Conservation (phyloP, 345 rosid species). For the Stellera chamaejasme region DNA sequence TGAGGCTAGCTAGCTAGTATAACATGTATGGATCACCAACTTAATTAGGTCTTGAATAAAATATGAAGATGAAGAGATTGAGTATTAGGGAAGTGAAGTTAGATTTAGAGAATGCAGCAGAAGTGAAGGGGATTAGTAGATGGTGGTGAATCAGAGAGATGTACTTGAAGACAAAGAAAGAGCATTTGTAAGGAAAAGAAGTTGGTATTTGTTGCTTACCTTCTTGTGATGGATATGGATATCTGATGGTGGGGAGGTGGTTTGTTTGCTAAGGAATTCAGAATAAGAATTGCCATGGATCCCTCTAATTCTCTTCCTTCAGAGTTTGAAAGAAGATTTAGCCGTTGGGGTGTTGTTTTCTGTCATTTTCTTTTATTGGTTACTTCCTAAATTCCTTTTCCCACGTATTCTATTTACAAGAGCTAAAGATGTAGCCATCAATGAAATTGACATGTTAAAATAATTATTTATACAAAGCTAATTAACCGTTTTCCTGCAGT, state of each 20-base stretch:
- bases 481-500: neutral
- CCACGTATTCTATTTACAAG: neutral
- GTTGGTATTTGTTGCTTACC: slow-evolving; percentile 31
- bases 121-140: slow-evolving; percentile 29
- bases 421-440: neutral
- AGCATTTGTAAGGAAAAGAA: slow-evolving; percentile 16
- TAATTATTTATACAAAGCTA: neutral
- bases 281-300: slow-evolving; percentile 16
- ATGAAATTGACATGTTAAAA: slow-evolving; percentile 13
- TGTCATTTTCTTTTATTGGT: slow-evolving; percentile 12
- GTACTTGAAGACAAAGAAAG: slow-evolving; percentile 65
- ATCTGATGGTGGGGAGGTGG: slow-evolving; percentile 10
- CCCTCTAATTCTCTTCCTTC: slow-evolving; percentile 23
- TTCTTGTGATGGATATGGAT: slow-evolving; percentile 10
- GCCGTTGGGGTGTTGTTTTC: slow-evolving; percentile 64
- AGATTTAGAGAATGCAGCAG: slow-evolving; percentile 39
- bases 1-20: neutral
- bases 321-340: slow-evolving; percentile 12
- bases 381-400: slow-evolving; percentile 9
- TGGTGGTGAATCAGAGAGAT: slow-evolving; percentile 26
- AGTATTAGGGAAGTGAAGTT: slow-evolving; percentile 33
- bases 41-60: slow-evolving; percentile 1
- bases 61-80: slow-evolving; percentile 17
- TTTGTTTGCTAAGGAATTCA: slow-evolving; percentile 24
- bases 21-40: neutral